Conservation (phyloP, 257 asterid genomes). For the Solanum neorickii region DNA sequence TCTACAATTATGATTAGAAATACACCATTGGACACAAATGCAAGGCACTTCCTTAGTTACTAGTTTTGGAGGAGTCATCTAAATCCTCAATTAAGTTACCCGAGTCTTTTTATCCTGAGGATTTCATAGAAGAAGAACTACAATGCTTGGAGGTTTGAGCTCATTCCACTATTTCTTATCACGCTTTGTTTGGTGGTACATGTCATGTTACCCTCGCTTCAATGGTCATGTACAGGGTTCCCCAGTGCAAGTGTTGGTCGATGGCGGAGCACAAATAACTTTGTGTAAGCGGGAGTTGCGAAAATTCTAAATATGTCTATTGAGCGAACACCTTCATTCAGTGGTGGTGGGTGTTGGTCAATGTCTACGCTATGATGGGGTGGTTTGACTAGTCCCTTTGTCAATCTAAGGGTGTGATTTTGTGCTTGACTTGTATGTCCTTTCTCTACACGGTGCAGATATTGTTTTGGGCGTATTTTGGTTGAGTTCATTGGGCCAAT, state of each 20-base stretch:
- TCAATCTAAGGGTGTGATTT: not conserved
- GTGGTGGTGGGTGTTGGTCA: not conserved
- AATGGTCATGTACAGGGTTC: too few species aligned
- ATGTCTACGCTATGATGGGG: not conserved
- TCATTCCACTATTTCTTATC: too few species aligned
- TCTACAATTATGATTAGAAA: too few species aligned
- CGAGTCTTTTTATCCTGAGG: too few species aligned
- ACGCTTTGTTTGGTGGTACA: too few species aligned
- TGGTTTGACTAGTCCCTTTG: not conserved
- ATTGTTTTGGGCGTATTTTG: not conserved
- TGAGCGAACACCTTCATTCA: not conserved
- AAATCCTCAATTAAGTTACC: too few species aligned
- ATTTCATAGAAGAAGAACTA: too few species aligned
- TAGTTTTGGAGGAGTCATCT: too few species aligned
- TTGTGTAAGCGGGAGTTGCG: not conserved
- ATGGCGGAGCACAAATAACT: not conserved
- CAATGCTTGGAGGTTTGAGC: too few species aligned
- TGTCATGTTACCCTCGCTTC: too few species aligned
- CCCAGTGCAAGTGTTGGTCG: not conserved
- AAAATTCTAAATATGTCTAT: not conserved
- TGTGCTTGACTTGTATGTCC: not conserved
- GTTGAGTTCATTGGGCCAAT: not conserved
- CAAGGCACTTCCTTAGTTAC: too few species aligned
- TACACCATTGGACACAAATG: too few species aligned
- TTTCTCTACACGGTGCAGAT: not conserved